Evolutionary conservation across 2,329 filamentous ascomycete genomes (phyloP), one percentile per base, ranked within the genome.

Genomic region (Emericellopsis atlantica): DNA sequence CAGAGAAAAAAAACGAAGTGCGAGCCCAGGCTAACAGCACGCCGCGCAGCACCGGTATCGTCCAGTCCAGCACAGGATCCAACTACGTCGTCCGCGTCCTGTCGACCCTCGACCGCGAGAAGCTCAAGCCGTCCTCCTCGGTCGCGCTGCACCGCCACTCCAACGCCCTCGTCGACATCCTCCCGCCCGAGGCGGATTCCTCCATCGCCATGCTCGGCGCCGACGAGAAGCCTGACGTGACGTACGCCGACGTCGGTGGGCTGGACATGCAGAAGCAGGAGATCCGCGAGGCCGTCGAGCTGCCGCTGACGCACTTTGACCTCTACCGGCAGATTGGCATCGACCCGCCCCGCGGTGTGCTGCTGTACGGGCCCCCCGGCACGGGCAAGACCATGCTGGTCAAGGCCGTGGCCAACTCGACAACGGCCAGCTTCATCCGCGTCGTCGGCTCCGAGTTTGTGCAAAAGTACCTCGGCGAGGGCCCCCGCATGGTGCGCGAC

Each of bases 241-340:
- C 89, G 35, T 98, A 98, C 55, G 90, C 89, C 46, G 92, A 98
- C 62, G 92, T 98, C 46, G 92, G 92, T 70, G 92, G 92, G 38
- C 67, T 96, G 49, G 92, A 98, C 56, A 98, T 98, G 92, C 92
- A 98, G 68, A 98, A 98, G 72, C 92, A 98, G 67, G 92, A 98
- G 65, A 98, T 98, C 49, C 78, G 92, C 49, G 92, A 98, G 67
- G 92, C 92, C 10, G 92, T 98, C 41, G 92, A 98, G 71, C 72
- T 98, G 49, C 92, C 92, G 29, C 72, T 98, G 53, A 95, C 90
- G 46, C 92, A 96, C 63, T 96, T 96, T 61, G 90, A 96, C 62
- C 81, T 96, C 32, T 98, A 98, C 74, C 93, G 89, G 67, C 92
- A 98, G 66, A 98, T 98, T 49, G 92, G 92, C 64, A 98, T 98